phyloP scores from a whole-genome alignment of 2,329 filamentous ascomycete genomes.

The Dryadomyces quercus-mongolicae region DNA sequence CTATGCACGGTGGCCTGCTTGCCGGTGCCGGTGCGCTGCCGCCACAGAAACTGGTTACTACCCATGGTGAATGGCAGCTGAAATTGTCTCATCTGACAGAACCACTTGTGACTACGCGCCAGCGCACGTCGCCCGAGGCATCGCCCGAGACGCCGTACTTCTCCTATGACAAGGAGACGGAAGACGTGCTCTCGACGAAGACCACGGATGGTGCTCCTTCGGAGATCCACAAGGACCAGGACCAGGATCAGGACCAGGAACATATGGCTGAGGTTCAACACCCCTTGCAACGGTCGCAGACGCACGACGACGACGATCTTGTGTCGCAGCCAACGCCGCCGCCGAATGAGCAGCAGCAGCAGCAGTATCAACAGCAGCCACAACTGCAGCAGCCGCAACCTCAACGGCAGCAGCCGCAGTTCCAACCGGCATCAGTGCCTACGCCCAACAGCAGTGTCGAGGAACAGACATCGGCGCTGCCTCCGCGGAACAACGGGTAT shows the following conservation, averaged over 20 bases:
- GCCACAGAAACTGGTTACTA: constrained; percentile 22
- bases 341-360: not conserved
- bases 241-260: too few species aligned
- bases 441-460: constrained; percentile 2
- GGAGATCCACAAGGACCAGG: not conserved
- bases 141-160: constrained; percentile 17
- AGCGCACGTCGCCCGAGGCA: constrained; percentile 20
- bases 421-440: not conserved
- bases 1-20: not conserved
- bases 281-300: not conserved
- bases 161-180: constrained; percentile 41
- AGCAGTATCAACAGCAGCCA: not conserved
- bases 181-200: constrained; percentile 9
- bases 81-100: constrained; percentile 42
- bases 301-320: not conserved
- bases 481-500: not conserved
- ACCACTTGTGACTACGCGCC: constrained; percentile 28
- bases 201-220: not conserved
- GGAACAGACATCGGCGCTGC: not conserved
- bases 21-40: constrained; percentile 8
- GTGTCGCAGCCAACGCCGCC: not conserved
- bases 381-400: not conserved
- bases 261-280: too few species aligned
- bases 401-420: constrained; percentile 1
- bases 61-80: constrained; percentile 37